Evolutionary conservation across 1,139 yeast species (phyloP).

Genomic region (Nakaseomyces sp.): DNA sequence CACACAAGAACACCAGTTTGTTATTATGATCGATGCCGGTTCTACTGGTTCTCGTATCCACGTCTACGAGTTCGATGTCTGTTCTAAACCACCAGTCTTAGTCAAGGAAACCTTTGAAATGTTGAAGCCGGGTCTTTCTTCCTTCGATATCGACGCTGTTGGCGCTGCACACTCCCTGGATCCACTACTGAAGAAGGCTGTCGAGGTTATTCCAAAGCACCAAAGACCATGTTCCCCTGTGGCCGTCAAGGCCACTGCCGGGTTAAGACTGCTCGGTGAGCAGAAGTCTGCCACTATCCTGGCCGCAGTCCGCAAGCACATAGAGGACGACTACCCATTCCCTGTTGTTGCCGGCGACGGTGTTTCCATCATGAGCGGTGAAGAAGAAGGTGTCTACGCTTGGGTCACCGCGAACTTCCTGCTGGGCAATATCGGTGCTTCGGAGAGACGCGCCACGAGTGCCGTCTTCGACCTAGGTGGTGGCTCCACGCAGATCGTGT

Average conservation of each 20-base stretch:
- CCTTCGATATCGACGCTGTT: conserved; percentile 66
- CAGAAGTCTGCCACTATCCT: conserved; percentile 63
- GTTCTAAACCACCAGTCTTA: conserved; percentile 71
- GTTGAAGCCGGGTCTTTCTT: conserved; percentile 88
- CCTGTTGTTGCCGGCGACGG: conserved; percentile 83
- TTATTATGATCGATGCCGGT: conserved; percentile 94
- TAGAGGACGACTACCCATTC: conserved; percentile 77
- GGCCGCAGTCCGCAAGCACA: conserved; percentile 62
- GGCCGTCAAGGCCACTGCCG: conserved; percentile 97
- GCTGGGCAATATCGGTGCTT: conserved; percentile 80
- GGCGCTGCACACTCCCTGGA: conserved; percentile 89
- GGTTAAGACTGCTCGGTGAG: conserved; percentile 77
- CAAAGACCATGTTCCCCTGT: conserved; percentile 78
- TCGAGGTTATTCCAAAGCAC: conserved; percentile 63
- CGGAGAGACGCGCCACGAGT: conserved; percentile 69
- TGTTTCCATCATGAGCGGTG: conserved; percentile 87
- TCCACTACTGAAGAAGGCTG: conserved; percentile 64
- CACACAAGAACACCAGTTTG: conserved; percentile 42
- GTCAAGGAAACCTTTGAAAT: conserved; percentile 74
- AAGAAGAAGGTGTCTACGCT: conserved; percentile 97
- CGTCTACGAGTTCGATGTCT: conserved; percentile 81
- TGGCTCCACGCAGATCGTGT: conserved; percentile 96
- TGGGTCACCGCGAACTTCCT: conserved; percentile 95
- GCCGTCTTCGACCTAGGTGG: conserved; percentile 98
- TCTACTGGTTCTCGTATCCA: conserved; percentile 95